Evolutionary conservation across 805 yeast species (phyloP).

Genomic region (Yamadazyma akitaensis): DNA sequence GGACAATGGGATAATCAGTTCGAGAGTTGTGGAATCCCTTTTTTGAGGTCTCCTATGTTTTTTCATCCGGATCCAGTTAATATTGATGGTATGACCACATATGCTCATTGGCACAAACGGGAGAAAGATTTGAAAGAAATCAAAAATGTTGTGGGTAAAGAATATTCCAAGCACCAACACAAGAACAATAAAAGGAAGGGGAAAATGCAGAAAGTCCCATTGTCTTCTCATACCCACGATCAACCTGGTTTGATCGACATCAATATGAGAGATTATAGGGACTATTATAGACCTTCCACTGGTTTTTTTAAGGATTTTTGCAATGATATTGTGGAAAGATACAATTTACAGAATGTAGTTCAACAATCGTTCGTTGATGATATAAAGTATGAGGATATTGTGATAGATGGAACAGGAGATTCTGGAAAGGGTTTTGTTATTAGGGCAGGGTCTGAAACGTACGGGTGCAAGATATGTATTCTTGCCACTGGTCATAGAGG

Average conservation of each 20-base stretch:
- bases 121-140: constrained; percentile 40
- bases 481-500: constrained; percentile 38
- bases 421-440: constrained; percentile 32
- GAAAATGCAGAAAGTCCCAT: constrained; percentile 15
- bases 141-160: constrained; percentile 42
- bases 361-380: constrained; percentile 31
- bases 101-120: constrained; percentile 29
- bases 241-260: constrained; percentile 36
- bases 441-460: constrained; percentile 28
- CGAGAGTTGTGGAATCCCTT: constrained; percentile 39
- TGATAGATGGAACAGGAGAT: constrained; percentile 20
- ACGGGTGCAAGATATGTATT: constrained; percentile 32
- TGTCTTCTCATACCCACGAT: constrained; percentile 22
- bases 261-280: constrained; percentile 43
- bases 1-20: constrained; percentile 46
- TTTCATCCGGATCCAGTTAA: constrained; percentile 46
- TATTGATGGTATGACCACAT: constrained; percentile 42
- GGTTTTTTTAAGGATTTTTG: constrained; percentile 39
- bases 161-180: constrained; percentile 40
- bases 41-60: constrained; percentile 45
- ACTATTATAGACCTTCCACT: constrained; percentile 44
- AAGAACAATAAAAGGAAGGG: constrained; percentile 20
- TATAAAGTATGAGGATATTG: constrained; percentile 27
- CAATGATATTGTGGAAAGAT: constrained; percentile 29
- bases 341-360: constrained; percentile 27